phyloP scores from a whole-genome alignment of 2,329 filamentous ascomycete species.

The Exophiala bonariae region DNA sequence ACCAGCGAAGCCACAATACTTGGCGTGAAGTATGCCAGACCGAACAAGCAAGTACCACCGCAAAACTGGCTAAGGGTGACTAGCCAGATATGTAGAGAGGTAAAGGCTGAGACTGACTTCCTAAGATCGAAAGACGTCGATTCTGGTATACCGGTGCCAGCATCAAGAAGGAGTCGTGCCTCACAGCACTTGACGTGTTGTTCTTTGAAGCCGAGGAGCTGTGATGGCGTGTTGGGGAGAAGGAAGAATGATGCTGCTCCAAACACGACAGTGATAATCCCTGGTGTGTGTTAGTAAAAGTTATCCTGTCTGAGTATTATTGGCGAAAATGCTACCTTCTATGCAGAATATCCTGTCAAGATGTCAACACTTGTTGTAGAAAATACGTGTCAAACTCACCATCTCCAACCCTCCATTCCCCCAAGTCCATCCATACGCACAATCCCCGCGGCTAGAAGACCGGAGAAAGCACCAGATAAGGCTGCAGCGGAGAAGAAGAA shows the following conservation, averaged over 20 bases:
- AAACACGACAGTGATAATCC: slow-evolving; percentile 45
- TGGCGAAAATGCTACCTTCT: slow-evolving; percentile 39
- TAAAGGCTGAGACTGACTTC: slow-evolving; percentile 27
- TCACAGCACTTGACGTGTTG: slow-evolving; percentile 9
- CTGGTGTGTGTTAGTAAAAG: no score
- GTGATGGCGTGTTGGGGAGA: slow-evolving; percentile 41
- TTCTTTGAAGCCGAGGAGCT: slow-evolving; percentile 10
- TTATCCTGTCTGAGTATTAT: no score
- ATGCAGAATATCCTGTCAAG: slow-evolving; percentile 59
- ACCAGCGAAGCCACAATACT: slow-evolving; percentile 68
- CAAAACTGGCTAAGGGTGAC: slow-evolving; percentile 28
- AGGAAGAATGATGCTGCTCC: slow-evolving; percentile 42
- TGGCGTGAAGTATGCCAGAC: slow-evolving; percentile 66
- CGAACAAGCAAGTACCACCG: slow-evolving; percentile 83
- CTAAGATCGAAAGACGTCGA: not conserved
- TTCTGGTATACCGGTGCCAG: slow-evolving; percentile 3
- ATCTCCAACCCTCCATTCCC: slow-evolving; percentile 48
- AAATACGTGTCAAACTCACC: no score
- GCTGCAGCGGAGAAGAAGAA: slow-evolving; percentile 9
- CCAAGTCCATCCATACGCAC: slow-evolving; percentile 50
- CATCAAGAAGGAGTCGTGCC: slow-evolving; percentile 37
- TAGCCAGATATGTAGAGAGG: slow-evolving; percentile 38
- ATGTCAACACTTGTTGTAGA: no score
- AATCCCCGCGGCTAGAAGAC: slow-evolving; percentile 18
- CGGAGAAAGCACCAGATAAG: slow-evolving; percentile 16